These are phyloP conservation scores for Crithidia bombi DNA, from an alignment of 208 protist genomes.

Conservation along the genomic window DNA sequence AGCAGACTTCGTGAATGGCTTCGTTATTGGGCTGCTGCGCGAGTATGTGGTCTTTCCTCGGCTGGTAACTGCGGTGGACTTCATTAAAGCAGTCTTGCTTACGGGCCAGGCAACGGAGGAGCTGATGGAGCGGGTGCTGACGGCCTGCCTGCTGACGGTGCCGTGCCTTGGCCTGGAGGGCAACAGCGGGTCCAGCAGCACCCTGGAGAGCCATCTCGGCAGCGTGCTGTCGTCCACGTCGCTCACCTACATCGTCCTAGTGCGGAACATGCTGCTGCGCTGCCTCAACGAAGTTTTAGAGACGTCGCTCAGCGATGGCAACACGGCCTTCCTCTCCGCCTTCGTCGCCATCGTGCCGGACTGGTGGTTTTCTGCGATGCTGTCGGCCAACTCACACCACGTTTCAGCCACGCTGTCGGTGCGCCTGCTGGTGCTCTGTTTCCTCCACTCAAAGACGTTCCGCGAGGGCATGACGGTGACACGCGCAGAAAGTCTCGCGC, in stretches of 20 bases:
- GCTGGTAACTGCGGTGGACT: conserved; percentile 35
- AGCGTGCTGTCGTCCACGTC: conserved; percentile 45
- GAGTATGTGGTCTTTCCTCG: conserved; percentile 46
- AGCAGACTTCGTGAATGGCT: conserved; percentile 68
- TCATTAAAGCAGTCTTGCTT: conserved; percentile 41
- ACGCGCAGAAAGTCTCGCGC: conserved; percentile 32
- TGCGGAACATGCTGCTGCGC: conserved; percentile 58
- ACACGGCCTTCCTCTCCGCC: conserved; percentile 19
- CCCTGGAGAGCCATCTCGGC: conserved; percentile 41
- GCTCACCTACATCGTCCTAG: conserved; percentile 45
- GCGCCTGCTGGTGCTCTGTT: conserved; percentile 64
- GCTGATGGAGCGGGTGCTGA: conserved; percentile 47
- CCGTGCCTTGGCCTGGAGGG: conserved; percentile 20
- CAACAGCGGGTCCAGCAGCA: conserved; percentile 10
- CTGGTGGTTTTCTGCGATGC: conserved; percentile 65
- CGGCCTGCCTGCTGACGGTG: conserved; percentile 46
- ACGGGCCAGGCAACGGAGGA: conserved; percentile 30
- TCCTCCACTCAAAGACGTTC: conserved; percentile 43
- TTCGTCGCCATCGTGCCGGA: conserved; percentile 44
- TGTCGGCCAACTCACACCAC: conserved; percentile 44
- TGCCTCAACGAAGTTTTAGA: conserved; percentile 52
- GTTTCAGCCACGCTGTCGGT: conserved; percentile 54
- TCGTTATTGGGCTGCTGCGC: conserved; percentile 63
- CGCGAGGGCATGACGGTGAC: conserved; percentile 31
- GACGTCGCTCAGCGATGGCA: conserved; percentile 18